A percentile compares a stretch with the other conserved stretches of the same genome.
These are phyloP conservation scores for Vitis hybrid DNA, from an alignment of 177 flowering plant genomes.

Conservation along the genomic window DNA sequence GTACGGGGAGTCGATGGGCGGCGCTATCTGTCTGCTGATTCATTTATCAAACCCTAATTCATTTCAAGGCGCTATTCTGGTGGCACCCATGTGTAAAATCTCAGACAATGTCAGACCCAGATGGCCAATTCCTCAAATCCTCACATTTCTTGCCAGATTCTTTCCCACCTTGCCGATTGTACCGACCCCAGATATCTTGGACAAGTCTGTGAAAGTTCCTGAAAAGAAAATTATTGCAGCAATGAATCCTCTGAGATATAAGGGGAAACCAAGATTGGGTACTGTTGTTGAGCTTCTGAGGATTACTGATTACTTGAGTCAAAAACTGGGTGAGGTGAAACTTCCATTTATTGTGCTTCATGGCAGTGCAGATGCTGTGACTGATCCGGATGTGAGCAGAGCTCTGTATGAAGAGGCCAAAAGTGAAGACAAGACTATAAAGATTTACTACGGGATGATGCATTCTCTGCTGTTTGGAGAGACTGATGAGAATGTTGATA, in stretches of 20 bases:
- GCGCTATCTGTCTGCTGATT: conserved; percentile 72
- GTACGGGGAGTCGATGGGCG: conserved; percentile 91
- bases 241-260: conserved; percentile 67
- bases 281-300: conserved; percentile 73
- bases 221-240: conserved; percentile 56
- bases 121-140: conserved; percentile 79
- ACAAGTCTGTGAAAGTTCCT: conserved; percentile 62
- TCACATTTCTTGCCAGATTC: conserved; percentile 48
- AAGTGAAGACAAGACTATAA: conserved; percentile 69
- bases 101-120: conserved; percentile 71
- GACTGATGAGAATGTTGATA: conserved; percentile 75
- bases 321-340: conserved; percentile 46
- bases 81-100: conserved; percentile 85
- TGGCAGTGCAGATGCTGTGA: conserved; percentile 83
- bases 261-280: conserved; percentile 78
- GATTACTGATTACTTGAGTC: conserved; percentile 54
- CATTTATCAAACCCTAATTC: conserved; percentile 40
- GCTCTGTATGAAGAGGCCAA: conserved; percentile 58
- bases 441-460: conserved; percentile 78
- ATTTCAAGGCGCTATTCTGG: conserved; percentile 63
- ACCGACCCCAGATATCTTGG: conserved; percentile 65
- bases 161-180: conserved; percentile 72
- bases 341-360: conserved; percentile 79
- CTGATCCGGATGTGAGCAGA: conserved; percentile 77
- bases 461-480: conserved; percentile 83